Base-by-base conservation (phyloP, 2,329 filamentous ascomycete genomes). In the Sordariomycetes sp. region DNA sequence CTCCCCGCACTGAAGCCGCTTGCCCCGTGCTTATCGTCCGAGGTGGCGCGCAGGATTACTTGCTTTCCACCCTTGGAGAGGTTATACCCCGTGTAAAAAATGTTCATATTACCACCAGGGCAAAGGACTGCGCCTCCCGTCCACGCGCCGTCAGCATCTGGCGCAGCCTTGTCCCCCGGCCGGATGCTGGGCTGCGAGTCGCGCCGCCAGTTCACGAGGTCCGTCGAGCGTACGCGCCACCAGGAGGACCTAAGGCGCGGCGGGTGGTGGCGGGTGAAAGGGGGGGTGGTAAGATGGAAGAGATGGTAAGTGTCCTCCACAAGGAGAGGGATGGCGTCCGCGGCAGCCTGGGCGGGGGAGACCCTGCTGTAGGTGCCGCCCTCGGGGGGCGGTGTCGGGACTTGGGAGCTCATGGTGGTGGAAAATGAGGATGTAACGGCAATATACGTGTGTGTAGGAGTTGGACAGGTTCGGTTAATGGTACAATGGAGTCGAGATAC, bases 11-110 rank as follows among this genome's bases (percentile, higher is more conserved):
- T 58, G 59, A 72, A 72, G n/a, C 46, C 46, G 3, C n/a, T 53
- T 1, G 64, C 61, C 10, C 68, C 68, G 34, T 69, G 65, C 1
- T 61, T 62, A 55, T 69, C 65, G 8, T 48, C 40, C 12, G 68
- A 64, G 8, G n/a, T 62, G 1, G 64, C 62, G 10, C 65, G 68
- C 34, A 71, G 61, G 35, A 72, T 68, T 7, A 66, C 68, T 57
- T 72, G 70, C n/a, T 63, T 65, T 7, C 69, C 69, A 34, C 63
- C 61, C 22, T 64, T 60, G 1, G 61, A 61, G 25, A 71, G 56
- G 57, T 67, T 71, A 59, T 71, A 72, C 1, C 70, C 70, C 11
- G 70, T 72, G 61, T 72, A 72, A 58, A 71, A 70, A 48, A 72
- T 61, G 57, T 71, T 69, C 68, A 72, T 68, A 35, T 62, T 63